Evolutionary conservation across 2,329 filamentous ascomycete species (phyloP).

Genomic region (Raffaelea deltoideospora): DNA sequence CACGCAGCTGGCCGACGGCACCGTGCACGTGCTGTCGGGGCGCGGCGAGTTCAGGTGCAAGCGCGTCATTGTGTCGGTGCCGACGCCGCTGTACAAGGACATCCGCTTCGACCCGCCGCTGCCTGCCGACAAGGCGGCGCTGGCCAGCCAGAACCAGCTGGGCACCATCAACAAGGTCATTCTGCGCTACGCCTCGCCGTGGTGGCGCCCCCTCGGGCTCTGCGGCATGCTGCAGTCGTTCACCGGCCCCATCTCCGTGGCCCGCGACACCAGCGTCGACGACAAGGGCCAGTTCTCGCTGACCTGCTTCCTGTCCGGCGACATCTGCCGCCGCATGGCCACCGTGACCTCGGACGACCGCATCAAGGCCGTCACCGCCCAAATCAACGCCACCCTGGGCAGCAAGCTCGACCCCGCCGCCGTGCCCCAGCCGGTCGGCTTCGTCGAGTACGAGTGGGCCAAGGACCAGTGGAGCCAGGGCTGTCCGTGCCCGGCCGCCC

Average conservation of each 20-base stretch:
- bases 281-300: conserved; percentile 16
- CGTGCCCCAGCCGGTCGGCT: background rate
- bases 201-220: conserved; percentile 21
- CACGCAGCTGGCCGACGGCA: background rate
- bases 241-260: conserved; percentile 1
- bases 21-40: background rate
- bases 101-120: conserved; percentile 33
- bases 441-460: conserved; percentile 4
- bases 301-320: conserved; percentile 25
- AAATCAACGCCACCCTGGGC: conserved; percentile 1
- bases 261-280: conserved; percentile 5
- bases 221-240: conserved; percentile 22
- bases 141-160: conserved; percentile 17
- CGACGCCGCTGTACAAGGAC: conserved; percentile 4
- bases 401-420: background rate
- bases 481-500: conserved; percentile 4
- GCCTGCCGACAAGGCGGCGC: conserved; percentile 12
- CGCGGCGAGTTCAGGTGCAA: conserved; percentile 2
- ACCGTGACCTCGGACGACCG: conserved; percentile 6
- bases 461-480: conserved; percentile 6
- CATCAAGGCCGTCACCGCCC: background rate
- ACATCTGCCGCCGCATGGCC: conserved; percentile 18
- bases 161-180: conserved; percentile 39
- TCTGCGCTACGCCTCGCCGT: conserved; percentile 23
- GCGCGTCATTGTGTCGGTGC: conserved; percentile 7